Conservation (phyloP, 2,329 filamentous ascomycete species). For the Botrytis pseudocinerea region DNA sequence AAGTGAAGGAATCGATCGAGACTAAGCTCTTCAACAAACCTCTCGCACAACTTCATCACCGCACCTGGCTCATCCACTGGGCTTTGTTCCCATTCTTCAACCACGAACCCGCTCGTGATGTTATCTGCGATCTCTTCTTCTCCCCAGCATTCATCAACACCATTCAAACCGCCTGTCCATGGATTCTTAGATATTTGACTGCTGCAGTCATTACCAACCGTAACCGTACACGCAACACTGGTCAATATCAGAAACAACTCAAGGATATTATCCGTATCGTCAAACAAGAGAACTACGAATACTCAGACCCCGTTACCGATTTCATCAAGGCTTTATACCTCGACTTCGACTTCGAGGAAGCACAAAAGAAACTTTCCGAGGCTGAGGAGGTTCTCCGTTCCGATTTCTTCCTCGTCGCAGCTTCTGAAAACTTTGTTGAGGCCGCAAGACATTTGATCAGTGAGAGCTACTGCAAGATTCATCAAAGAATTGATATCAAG, state of each 20-base stretch:
- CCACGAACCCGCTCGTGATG: constrained; percentile 86
- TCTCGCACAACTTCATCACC: constrained; percentile 90
- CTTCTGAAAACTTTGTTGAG: constrained; percentile 88
- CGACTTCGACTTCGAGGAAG: constrained; percentile 95
- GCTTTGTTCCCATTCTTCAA: constrained; percentile 99
- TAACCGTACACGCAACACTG: constrained; percentile 74
- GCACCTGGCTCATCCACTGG: constrained; percentile 98
- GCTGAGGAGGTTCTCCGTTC: constrained; percentile 88
- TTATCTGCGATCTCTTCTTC: constrained; percentile 94
- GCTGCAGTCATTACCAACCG: constrained; percentile 95
- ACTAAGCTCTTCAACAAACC: constrained; percentile 95
- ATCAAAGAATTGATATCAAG: constrained; percentile 97
- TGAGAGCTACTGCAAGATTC: constrained; percentile 99
- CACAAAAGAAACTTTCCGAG: constrained; percentile 80
- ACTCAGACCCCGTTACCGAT: constrained; percentile 91
- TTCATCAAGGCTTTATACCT: constrained; percentile 96
- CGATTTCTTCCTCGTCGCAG: constrained; percentile 91
- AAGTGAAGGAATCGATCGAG: constrained; percentile 90
- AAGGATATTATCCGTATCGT: constrained; percentile 97
- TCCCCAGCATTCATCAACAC: constrained; percentile 98
- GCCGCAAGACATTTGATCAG: constrained; percentile 94
- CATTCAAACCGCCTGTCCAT: constrained; percentile 96
- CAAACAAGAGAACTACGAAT: constrained; percentile 96
- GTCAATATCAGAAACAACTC: constrained; percentile 93
- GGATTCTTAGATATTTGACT: constrained; percentile 91